Percentiles rank a stretch among this genome's conserved stretches.
phyloP scores from a whole-genome alignment of 2,329 filamentous ascomycete genomes.

The Epichloe scottii region DNA sequence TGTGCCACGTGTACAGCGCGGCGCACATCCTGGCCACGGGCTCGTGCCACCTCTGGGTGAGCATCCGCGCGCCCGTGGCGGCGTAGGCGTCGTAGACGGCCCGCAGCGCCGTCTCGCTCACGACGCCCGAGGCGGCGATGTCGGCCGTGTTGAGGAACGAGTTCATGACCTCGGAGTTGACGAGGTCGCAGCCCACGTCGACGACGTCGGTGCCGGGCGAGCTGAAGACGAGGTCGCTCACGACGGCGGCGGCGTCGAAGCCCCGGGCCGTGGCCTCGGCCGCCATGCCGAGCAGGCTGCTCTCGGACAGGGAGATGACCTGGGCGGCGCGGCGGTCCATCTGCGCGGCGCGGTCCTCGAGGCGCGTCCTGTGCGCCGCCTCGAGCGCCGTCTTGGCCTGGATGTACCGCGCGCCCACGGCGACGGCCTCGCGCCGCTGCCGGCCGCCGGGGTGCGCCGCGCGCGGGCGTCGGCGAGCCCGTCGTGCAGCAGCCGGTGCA shows the following conservation, averaged over 20 bases:
- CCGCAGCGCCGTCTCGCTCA: constrained; percentile 10
- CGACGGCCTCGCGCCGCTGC: constrained; percentile 9
- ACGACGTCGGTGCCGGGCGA: constrained; percentile 12
- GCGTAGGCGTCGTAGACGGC: constrained; percentile 12
- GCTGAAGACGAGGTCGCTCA: constrained; percentile 11
- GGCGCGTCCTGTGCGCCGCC: not conserved
- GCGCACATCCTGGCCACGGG: constrained; percentile 19
- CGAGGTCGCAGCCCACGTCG: constrained; percentile 11
- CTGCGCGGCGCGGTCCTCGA: constrained; percentile 2
- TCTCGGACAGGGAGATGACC: constrained; percentile 10
- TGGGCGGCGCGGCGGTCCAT: constrained; percentile 8
- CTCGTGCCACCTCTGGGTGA: constrained; percentile 20
- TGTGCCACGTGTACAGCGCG: constrained; percentile 20
- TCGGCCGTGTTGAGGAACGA: constrained; percentile 11
- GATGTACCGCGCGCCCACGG: constrained; percentile 9
- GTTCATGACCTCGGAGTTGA: constrained; percentile 13
- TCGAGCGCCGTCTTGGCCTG: constrained; percentile 10
- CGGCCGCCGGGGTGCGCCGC: constrained; percentile 7
- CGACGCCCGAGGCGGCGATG: constrained; percentile 9
- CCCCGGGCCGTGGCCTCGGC: constrained; percentile 10
- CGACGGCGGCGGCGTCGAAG: constrained; percentile 10
- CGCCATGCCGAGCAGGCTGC: constrained; percentile 12
- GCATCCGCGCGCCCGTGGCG: constrained; percentile 14
- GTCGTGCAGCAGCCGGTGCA: constrained; percentile 8
- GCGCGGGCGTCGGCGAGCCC: constrained; percentile 9